These are phyloP conservation scores for Calonectria fujianensis DNA, from an alignment of 2,329 filamentous ascomycete genomes.

Conservation along the genomic window DNA sequence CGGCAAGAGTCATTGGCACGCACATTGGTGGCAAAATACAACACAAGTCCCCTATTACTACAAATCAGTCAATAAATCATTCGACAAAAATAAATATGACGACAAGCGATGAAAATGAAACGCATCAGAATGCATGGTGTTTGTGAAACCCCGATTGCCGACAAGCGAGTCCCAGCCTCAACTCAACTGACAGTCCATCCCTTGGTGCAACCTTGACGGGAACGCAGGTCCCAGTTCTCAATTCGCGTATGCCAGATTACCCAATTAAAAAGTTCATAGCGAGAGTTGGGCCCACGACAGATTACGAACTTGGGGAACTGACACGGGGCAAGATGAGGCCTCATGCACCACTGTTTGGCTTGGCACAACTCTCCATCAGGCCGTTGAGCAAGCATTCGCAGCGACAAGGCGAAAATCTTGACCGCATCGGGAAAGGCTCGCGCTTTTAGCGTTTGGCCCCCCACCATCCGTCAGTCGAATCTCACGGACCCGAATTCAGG, in stretches of 20 bases:
- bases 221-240: not conserved
- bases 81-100: not conserved
- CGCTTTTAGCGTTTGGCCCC: not conserved
- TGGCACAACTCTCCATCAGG: constrained; percentile 15
- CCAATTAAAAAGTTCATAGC: not conserved
- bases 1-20: not conserved
- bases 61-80: not conserved
- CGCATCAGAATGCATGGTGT: not conserved
- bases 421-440: not conserved
- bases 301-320: not conserved
- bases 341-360: not conserved
- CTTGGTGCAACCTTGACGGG: not conserved
- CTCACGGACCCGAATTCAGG: constrained; percentile 6
- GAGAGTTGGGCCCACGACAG: constrained; percentile 4
- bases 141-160: not conserved
- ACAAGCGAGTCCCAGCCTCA: not conserved
- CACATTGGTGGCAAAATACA: not conserved
- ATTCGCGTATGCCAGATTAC: not conserved
- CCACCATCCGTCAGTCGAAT: not conserved
- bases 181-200: not conserved
- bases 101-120: not conserved
- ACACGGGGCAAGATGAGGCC: constrained; percentile 6
- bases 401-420: not conserved
- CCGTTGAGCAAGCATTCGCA: not conserved
- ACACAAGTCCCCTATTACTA: not conserved